These are phyloP conservation scores for Trichomonascus vanleenenianus DNA, from an alignment of 805 yeast species.

Conservation along the genomic window DNA sequence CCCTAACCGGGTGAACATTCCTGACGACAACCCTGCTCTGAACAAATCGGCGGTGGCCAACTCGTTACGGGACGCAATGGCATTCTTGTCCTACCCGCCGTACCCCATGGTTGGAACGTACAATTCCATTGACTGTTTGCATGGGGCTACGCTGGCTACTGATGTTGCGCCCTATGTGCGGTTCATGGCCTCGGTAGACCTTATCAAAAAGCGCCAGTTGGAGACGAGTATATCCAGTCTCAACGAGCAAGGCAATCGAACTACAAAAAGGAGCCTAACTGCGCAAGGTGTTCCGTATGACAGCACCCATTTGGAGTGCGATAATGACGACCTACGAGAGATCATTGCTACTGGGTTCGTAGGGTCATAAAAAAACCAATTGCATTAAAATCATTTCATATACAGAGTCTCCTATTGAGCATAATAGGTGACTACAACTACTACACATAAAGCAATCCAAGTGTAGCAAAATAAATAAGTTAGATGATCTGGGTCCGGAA, in stretches of 20 bases:
- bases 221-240: no score
- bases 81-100: slow-evolving; percentile 5
- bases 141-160: slow-evolving; percentile 9
- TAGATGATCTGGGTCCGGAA: slow-evolving; percentile 45
- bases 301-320: slow-evolving; percentile 14
- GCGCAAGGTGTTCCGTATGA: slow-evolving; percentile 18
- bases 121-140: slow-evolving; percentile 10
- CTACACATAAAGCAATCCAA: no score
- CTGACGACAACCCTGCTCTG: no score
- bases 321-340: slow-evolving; percentile 9
- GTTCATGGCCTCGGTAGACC: slow-evolving; percentile 18
- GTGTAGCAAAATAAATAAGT: slow-evolving; percentile 2
- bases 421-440: no score
- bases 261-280: slow-evolving; percentile 17
- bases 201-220: not conserved
- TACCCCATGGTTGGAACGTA: not conserved
- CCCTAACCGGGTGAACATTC: no score
- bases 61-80: slow-evolving; percentile 7
- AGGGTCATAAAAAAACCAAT: not conserved
- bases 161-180: slow-evolving; percentile 26
- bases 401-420: no score
- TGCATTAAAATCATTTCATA: not conserved
- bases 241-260: slow-evolving; percentile 6
- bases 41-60: slow-evolving; percentile 1
- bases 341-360: slow-evolving; percentile 3